Conservation (phyloP, 2,329 filamentous ascomycete species). For the Phyllosticta citriasiana region DNA sequence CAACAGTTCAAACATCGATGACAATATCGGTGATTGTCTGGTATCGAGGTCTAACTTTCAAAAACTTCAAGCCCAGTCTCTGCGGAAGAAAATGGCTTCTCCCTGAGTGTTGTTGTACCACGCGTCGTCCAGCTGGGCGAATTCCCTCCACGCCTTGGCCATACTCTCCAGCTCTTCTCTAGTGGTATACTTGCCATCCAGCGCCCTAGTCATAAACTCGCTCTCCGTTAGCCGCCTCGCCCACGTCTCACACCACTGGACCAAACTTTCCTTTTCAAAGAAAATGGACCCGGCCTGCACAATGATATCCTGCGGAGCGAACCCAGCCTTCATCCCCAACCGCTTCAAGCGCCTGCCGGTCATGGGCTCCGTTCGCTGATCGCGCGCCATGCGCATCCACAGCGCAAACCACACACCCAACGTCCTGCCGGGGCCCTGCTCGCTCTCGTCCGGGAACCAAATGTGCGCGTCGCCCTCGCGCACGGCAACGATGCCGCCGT, state of each 20-base stretch:
- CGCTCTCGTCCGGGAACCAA: constrained; percentile 26
- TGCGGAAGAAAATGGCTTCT: constrained; percentile 24
- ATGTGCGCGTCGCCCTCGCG: constrained; percentile 27
- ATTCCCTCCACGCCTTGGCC: constrained; percentile 29
- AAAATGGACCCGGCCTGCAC: constrained; percentile 11
- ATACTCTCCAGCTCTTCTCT: constrained; percentile 31
- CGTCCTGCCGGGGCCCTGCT: constrained; percentile 13
- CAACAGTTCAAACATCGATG: too few species aligned
- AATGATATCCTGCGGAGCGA: constrained; percentile 13
- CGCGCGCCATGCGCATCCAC: constrained; percentile 23
- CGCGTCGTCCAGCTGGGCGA: constrained; percentile 33
- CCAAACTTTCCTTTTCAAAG: constrained; percentile 20
- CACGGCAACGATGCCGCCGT: constrained; percentile 43
- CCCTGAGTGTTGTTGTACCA: constrained; percentile 34
- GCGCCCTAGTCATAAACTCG: constrained; percentile 25
- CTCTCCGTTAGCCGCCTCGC: constrained; percentile 27
- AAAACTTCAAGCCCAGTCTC: background rate
- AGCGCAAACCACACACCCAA: constrained; percentile 27
- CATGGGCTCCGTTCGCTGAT: constrained; percentile 15
- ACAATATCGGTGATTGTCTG: background rate
- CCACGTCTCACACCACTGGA: constrained; percentile 32
- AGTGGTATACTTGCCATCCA: constrained; percentile 28
- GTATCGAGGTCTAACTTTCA: background rate
- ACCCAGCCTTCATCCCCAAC: constrained; percentile 18
- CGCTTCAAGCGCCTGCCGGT: constrained; percentile 20